Evolutionary conservation across 805 yeast species (phyloP).

Genomic region (Lipomyces chichibuensis): DNA sequence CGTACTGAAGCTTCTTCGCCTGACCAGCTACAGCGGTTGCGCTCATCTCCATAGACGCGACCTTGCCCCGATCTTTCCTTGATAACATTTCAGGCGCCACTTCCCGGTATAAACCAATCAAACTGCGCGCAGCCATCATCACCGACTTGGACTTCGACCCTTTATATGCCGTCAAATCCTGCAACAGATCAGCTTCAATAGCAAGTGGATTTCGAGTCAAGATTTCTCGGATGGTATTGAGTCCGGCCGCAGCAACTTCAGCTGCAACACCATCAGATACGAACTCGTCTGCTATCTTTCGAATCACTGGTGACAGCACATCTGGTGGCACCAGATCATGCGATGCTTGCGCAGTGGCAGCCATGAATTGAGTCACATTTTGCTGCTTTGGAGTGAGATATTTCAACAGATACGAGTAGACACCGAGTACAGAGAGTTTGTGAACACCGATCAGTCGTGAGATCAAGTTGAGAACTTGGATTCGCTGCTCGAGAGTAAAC

Average conservation of each 20-base stretch:
- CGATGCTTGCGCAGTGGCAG: slow-evolving; percentile 94
- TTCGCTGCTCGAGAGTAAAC: slow-evolving; percentile 84
- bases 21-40: slow-evolving; percentile 55
- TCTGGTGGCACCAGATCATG: slow-evolving; percentile 99
- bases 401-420: slow-evolving; percentile 85
- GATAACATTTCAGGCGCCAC: slow-evolving; percentile 95
- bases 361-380: slow-evolving; percentile 94
- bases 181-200: slow-evolving; percentile 82
- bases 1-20: slow-evolving; percentile 52
- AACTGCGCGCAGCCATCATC: slow-evolving; percentile 87
- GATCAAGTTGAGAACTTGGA: slow-evolving; percentile 80
- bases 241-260: slow-evolving; percentile 97
- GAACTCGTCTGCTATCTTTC: slow-evolving; percentile 95
- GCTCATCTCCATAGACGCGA: slow-evolving; percentile 80
- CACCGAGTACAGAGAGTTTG: slow-evolving; percentile 84
- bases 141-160: slow-evolving; percentile 95
- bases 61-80: slow-evolving; percentile 89
- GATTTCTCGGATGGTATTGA: slow-evolving; percentile 92
- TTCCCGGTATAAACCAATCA: slow-evolving; percentile 85
- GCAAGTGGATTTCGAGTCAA: slow-evolving; percentile 93
- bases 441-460: slow-evolving; percentile 93
- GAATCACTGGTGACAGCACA: slow-evolving; percentile 71
- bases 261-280: slow-evolving; percentile 98
- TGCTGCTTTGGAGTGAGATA: slow-evolving; percentile 92
- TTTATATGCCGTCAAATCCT: slow-evolving; percentile 86